Base-by-base conservation (phyloP, 225 moss, liverwort and hornwort species). In the Ulota crispa region DNA sequence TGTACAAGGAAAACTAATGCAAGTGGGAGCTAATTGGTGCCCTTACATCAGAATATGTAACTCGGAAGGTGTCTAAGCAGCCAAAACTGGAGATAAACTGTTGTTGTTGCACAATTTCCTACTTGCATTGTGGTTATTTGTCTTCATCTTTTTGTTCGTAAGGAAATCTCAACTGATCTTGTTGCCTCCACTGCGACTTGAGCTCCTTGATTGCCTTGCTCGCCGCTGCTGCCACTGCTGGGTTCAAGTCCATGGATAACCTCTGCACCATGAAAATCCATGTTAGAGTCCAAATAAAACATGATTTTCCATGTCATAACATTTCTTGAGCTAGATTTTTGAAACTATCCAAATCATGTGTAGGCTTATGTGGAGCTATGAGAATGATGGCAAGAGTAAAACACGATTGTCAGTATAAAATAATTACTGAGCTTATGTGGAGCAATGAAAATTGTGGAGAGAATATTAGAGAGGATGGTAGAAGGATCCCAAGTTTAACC, bases 161-260 rank as follows among this genome's bases (percentile, higher is more conserved):
- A 16, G 88, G 90, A 10, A 86, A 90, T 32, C 78, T 39, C 39
- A 86, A 72, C 54, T 82, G 81, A 31, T 91, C 87, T 83, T 80
- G 83, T 69, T 89, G 83, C 70, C 85, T 75, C 90, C 88, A 92
- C 82, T 95, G 93, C 27, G 85, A 82, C 71, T 95, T 89, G 21
- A 97, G 84, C 80, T 95, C 95, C 45, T 67, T 60, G 47, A 95
- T 89, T 15, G 93, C 96, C 78, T 89, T 95, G 30, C 86, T 87
- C 3, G 96, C 97, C 56, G 97, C 97, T 43, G 91, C 91, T 73
- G 97, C 92, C 56, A 97, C 97, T 52, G 87, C 88, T 23, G 92
- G 87, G 47, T 94, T 97, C 59, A 87, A 91, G 85, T 97, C 97
- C 84, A 80, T 80, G 12, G 97, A 95, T 65, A 97, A 84, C 82